Evolutionary conservation across 768 basidiomycete genomes (phyloP).

Genomic region (Serpula lacrymans): DNA sequence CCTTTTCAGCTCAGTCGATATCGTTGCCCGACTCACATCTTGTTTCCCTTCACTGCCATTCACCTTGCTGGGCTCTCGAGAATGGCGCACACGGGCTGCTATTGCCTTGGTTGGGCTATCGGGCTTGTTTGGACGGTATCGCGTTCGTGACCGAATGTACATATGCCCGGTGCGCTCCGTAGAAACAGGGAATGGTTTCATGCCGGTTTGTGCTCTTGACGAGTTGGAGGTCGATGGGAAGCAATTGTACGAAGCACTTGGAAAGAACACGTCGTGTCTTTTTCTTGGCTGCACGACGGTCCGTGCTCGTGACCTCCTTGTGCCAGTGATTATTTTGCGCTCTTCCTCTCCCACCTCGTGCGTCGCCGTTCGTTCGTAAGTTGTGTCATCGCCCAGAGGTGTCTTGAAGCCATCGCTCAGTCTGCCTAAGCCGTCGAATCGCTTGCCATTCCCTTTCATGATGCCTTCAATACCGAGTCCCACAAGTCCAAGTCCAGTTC

Average conservation of each 20-base stretch:
- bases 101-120: too few relatives aligned
- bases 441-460: conserved; percentile 19
- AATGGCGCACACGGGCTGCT: too few relatives aligned
- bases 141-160: too few relatives aligned
- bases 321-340: conserved; percentile 8
- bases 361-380: conserved; percentile 1
- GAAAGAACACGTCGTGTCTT: conserved; percentile 27
- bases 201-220: too few relatives aligned
- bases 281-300: conserved; percentile 16
- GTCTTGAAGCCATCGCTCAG: conserved; percentile 24
- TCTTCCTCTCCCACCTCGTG: conserved; percentile 15
- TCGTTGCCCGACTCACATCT: conserved; percentile 18
- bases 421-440: conserved; percentile 25
- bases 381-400: neutral
- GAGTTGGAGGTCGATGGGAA: too few relatives aligned
- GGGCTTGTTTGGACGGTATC: too few relatives aligned
- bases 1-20: conserved; percentile 28
- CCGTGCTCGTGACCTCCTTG: conserved; percentile 7
- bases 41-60: conserved; percentile 1
- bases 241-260: too few relatives aligned
- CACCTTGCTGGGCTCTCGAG: too few relatives aligned
- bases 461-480: conserved; percentile 26
- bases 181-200: too few relatives aligned
- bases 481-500: conserved; percentile 6
- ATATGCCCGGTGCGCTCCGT: too few relatives aligned